Base-by-base conservation (phyloP, 441 rosid genomes). In the Erodium trifolium region DNA sequence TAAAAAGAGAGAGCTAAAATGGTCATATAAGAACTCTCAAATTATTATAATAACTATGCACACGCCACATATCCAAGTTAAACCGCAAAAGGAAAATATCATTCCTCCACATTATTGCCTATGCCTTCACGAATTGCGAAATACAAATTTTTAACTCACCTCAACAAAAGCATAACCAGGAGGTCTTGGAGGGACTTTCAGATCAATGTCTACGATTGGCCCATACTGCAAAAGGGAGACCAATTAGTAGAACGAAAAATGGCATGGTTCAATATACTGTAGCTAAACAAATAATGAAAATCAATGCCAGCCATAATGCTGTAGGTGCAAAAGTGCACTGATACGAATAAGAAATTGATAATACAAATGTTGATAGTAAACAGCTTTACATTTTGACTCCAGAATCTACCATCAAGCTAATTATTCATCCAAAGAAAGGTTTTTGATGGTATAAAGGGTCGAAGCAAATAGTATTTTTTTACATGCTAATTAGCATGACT, bases 141-240 rank as follows among this genome's bases (percentile, higher is more conserved):
- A 23, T 35, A 6, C 63, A 57, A 17, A 57, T 0, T 4, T 57
- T 60, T 43, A 53, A 66, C 79, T 62, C 69, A 93, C 99, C 96
- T 91, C 96, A 41, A 93, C 92, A 76, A 93, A 93, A 23, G 97
- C 99, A 79, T 89, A 93, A 68, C 97, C 99, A 0, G 97, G 99
- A 29, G 96, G 96, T 70, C 96, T 85, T 34, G 96, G 97, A 39
- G 99, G 96, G 67, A 93, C 81, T 88, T 89, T 93, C 88, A 93
- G 75, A 65, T 93, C 99, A 51, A 93, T 84, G 67, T 91, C 92
- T 39, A 87, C 94, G 76, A 93, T 86, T 1, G 88, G 90, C 14
- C 99, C 99, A 74, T 91, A 93, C 97, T 91, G 80, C 67, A 82
- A 74, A 53, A 7, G 67, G 68, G 51, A 19, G 41, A 67, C 18